These are phyloP conservation scores for Coniochaeta pulveracea DNA, from an alignment of 2,329 filamentous ascomycete genomes.

Conservation along the genomic window DNA sequence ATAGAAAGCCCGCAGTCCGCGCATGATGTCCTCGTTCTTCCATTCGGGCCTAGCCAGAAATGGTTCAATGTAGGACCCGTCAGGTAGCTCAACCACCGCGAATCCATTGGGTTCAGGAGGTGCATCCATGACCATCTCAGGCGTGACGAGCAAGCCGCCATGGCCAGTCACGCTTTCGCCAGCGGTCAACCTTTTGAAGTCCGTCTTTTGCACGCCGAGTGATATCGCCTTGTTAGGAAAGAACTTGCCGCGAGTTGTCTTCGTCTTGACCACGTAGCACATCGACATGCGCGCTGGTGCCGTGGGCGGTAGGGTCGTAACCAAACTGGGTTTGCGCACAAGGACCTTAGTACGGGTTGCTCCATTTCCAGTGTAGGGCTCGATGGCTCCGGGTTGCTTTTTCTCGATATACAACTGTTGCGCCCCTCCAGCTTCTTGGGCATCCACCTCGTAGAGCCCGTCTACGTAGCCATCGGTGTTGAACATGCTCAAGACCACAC, in stretches of 20 bases:
- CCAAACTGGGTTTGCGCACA: slow-evolving; percentile 56
- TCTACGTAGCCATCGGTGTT: slow-evolving; percentile 35
- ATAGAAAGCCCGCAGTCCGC: slow-evolving; percentile 55
- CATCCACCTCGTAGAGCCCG: slow-evolving; percentile 55
- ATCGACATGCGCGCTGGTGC: slow-evolving; percentile 55
- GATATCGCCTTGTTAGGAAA: slow-evolving; percentile 50
- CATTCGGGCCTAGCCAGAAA: slow-evolving; percentile 66
- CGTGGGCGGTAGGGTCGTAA: slow-evolving; percentile 57
- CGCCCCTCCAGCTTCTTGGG: slow-evolving; percentile 57
- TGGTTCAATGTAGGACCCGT: slow-evolving; percentile 54
- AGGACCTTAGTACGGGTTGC: slow-evolving; percentile 60
- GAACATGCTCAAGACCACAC: slow-evolving; percentile 1
- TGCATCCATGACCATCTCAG: slow-evolving; percentile 75
- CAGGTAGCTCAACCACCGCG: slow-evolving; percentile 70
- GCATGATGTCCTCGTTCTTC: slow-evolving; percentile 52
- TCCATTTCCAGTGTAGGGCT: slow-evolving; percentile 57
- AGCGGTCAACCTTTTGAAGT: slow-evolving; percentile 48
- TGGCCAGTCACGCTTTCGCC: slow-evolving; percentile 53
- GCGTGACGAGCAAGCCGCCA: slow-evolving; percentile 60
- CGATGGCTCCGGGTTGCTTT: slow-evolving; percentile 54
- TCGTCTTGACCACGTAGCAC: slow-evolving; percentile 76
- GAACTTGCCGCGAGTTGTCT: slow-evolving; percentile 73
- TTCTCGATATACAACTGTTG: slow-evolving; percentile 60
- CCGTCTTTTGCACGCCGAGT: slow-evolving; percentile 47
- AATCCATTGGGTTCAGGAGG: slow-evolving; percentile 59